These are phyloP conservation scores for Emericellopsis cladophorae DNA, from an alignment of 2,329 filamentous ascomycete species.

Conservation along the genomic window DNA sequence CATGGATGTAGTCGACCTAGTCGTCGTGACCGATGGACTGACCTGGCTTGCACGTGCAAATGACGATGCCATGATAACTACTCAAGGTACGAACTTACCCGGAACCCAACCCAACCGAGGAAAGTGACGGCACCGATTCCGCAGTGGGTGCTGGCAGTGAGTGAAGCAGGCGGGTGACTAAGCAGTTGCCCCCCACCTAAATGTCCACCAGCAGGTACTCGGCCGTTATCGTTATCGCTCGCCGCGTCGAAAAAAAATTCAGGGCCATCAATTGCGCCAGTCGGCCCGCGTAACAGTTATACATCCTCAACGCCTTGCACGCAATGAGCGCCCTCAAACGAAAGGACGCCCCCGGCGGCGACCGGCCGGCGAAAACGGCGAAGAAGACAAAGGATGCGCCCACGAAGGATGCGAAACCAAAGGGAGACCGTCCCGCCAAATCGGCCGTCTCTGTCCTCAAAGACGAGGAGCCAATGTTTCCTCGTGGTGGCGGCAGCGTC, in stretches of 20 bases:
- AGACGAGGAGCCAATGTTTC: conserved; percentile 83
- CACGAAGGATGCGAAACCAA: conserved; percentile 12
- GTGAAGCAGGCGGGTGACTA: neutral
- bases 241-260: conserved; percentile 2
- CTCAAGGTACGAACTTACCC: no score
- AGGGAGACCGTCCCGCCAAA: conserved; percentile 13
- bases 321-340: conserved; percentile 45
- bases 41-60: neutral
- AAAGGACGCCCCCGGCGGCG: conserved; percentile 41
- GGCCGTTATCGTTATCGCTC: neutral
- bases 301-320: conserved; percentile 7
- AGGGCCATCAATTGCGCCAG: neutral
- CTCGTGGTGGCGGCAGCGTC: conserved; percentile 80
- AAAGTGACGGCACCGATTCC: neutral
- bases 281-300: neutral
- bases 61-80: neutral
- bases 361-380: conserved; percentile 33
- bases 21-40: neutral
- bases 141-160: neutral
- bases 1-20: neutral
- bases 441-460: conserved; percentile 33
- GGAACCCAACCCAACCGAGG: no score
- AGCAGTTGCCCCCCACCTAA: neutral
- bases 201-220: no score
- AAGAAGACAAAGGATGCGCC: conserved; percentile 29